A percentile compares a stretch with the other conserved stretches of the same genome.
Evolutionary conservation across 2,329 filamentous ascomycete genomes (phyloP).

Genomic region (Decorospora gaudefroyi): DNA sequence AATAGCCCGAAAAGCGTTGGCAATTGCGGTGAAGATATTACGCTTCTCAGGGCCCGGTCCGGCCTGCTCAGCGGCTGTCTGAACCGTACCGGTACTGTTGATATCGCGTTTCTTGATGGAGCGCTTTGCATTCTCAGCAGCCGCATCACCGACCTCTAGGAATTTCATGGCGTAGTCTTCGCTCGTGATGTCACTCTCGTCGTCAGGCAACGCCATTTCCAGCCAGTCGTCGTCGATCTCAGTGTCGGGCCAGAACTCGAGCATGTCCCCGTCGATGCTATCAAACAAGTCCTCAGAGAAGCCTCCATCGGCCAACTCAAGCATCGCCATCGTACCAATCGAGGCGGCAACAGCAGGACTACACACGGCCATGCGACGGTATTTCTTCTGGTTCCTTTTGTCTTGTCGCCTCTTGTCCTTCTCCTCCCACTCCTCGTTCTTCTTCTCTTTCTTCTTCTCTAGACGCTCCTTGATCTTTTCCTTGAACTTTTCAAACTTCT

Average conservation of each 20-base stretch:
- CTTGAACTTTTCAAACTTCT: slow-evolving; percentile 7
- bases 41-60: slow-evolving; percentile 4
- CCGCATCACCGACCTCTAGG: slow-evolving; percentile 9
- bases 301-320: slow-evolving; percentile 14
- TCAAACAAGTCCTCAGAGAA: slow-evolving; percentile 13
- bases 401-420: slow-evolving; percentile 10
- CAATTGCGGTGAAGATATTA: slow-evolving; percentile 2
- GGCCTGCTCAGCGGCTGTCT: slow-evolving; percentile 1
- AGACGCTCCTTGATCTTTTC: slow-evolving; percentile 8
- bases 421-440: slow-evolving; percentile 12
- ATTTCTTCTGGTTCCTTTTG: slow-evolving; percentile 11
- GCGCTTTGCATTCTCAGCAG: slow-evolving; percentile 9
- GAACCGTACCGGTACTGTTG: neutral
- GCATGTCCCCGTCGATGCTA: slow-evolving; percentile 12
- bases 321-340: slow-evolving; percentile 14
- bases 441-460: slow-evolving; percentile 10
- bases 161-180: slow-evolving; percentile 12
- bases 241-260: slow-evolving; percentile 11
- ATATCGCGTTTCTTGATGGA: slow-evolving; percentile 5
- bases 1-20: slow-evolving; percentile 1
- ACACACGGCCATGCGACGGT: slow-evolving; percentile 12
- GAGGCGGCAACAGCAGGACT: slow-evolving; percentile 10
- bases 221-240: slow-evolving; percentile 12
- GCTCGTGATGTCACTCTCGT: slow-evolving; percentile 7
- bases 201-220: slow-evolving; percentile 7